Evolutionary conservation across 2,329 filamentous ascomycete genomes (phyloP).

Genomic region (Pseudogymnoascus sp.): DNA sequence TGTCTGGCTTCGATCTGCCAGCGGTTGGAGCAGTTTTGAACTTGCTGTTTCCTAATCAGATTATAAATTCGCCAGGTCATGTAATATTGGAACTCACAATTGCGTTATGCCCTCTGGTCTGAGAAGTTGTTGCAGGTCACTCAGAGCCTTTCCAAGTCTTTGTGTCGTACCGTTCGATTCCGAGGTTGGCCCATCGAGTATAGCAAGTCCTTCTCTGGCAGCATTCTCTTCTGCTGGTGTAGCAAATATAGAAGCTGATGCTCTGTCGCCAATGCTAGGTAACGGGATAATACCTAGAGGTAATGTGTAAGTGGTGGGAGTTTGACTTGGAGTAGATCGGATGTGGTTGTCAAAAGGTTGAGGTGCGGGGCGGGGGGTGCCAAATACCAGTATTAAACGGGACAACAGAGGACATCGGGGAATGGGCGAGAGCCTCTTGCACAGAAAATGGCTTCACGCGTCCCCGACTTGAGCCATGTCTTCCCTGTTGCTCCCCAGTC

Average conservation of each 20-base stretch:
- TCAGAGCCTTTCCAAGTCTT: conserved; percentile 60
- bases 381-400: conserved; percentile 64
- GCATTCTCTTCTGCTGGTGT: conserved; percentile 44
- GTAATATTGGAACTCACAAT: conserved; percentile 29
- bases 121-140: conserved; percentile 67
- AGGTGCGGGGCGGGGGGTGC: conserved; percentile 10
- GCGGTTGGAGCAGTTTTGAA: conserved; percentile 44
- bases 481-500: not conserved
- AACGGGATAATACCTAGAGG: conserved; percentile 55
- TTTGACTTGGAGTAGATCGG: conserved; percentile 7
- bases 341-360: conserved; percentile 1
- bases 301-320: conserved; percentile 16
- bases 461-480: not conserved
- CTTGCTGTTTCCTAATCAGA: conserved; percentile 34
- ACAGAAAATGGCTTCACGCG: conserved; percentile 48
- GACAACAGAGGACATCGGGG: conserved; percentile 70
- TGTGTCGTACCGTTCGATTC: conserved; percentile 50
- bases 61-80: not conserved
- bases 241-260: conserved; percentile 42
- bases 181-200: conserved; percentile 61
- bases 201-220: conserved; percentile 48
- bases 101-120: conserved; percentile 61
- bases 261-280: conserved; percentile 47
- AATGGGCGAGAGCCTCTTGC: conserved; percentile 71
- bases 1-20: conserved; percentile 17